Conservation (phyloP, 805 yeast genomes). For the Saccharomycopsis sp. region DNA sequence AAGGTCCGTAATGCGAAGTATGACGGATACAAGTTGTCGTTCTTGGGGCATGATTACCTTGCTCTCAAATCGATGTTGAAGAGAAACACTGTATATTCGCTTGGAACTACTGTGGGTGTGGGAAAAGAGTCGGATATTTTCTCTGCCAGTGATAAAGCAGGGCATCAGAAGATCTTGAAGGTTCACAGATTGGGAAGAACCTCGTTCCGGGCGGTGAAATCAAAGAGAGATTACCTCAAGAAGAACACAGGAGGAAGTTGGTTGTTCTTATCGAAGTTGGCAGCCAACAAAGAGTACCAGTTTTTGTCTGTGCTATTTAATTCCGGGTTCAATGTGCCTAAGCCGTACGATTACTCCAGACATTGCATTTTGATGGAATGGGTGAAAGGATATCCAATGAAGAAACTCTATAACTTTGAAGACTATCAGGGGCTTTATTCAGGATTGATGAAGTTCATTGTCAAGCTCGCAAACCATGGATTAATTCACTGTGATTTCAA, state of each 20-base stretch:
- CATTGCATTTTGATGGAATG: constrained; percentile 92
- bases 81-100: constrained; percentile 63
- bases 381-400: constrained; percentile 86
- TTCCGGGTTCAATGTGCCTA: constrained; percentile 81
- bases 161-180: constrained; percentile 69
- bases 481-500: constrained; percentile 96
- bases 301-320: constrained; percentile 72
- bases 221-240: constrained; percentile 84
- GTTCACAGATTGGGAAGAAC: constrained; percentile 92
- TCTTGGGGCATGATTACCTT: constrained; percentile 85
- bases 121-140: constrained; percentile 97
- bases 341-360: constrained; percentile 81
- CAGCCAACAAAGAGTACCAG: constrained; percentile 88
- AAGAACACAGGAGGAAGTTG: constrained; percentile 71
- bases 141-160: constrained; percentile 64
- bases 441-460: constrained; percentile 81
- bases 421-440: constrained; percentile 70
- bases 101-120: constrained; percentile 88
- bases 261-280: constrained; percentile 86
- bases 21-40: constrained; percentile 89
- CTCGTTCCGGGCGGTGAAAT: constrained; percentile 86
- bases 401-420: constrained; percentile 64
- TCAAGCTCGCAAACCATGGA: constrained; percentile 78
- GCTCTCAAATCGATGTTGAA: constrained; percentile 82
- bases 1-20: constrained; percentile 84